Evolutionary conservation across 805 yeast species (phyloP).

Genomic region (Lachancea nothofagi): DNA sequence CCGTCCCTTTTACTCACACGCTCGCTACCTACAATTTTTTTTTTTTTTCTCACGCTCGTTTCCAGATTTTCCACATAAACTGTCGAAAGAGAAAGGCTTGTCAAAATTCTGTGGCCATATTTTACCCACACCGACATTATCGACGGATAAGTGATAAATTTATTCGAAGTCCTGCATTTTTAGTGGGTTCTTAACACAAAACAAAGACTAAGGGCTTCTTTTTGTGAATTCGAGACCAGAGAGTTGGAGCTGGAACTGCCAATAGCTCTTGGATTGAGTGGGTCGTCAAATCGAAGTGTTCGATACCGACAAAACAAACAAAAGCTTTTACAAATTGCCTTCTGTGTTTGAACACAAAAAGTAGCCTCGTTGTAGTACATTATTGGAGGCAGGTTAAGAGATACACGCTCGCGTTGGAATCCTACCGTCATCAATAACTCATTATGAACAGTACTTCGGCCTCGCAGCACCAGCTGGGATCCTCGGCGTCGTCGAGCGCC

Average conservation of each 20-base stretch:
- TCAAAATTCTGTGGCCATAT: background rate
- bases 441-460: conserved; percentile 8
- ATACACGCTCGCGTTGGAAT: too few species aligned
- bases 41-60: background rate
- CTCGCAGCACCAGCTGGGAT: conserved; percentile 10
- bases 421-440: background rate
- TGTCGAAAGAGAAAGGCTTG: conserved; percentile 1
- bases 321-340: too few species aligned
- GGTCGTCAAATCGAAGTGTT: too few species aligned
- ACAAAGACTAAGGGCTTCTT: background rate
- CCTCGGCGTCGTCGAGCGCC: conserved; percentile 12
- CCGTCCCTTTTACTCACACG: background rate
- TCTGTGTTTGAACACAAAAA: too few species aligned
- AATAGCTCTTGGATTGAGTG: too few species aligned
- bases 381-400: too few species aligned
- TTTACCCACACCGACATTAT: background rate
- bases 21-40: background rate
- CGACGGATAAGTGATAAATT: too few species aligned
- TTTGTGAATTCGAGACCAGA: too few species aligned
- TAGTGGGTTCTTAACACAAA: too few species aligned
- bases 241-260: conserved; percentile 5
- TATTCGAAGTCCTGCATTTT: too few species aligned
- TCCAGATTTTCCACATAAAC: conserved; percentile 2
- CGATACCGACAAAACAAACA: background rate
- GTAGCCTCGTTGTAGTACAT: too few species aligned